phyloP scores from a whole-genome alignment of 2,329 filamentous ascomycete genomes.

The Trichoderma aggressivum region DNA sequence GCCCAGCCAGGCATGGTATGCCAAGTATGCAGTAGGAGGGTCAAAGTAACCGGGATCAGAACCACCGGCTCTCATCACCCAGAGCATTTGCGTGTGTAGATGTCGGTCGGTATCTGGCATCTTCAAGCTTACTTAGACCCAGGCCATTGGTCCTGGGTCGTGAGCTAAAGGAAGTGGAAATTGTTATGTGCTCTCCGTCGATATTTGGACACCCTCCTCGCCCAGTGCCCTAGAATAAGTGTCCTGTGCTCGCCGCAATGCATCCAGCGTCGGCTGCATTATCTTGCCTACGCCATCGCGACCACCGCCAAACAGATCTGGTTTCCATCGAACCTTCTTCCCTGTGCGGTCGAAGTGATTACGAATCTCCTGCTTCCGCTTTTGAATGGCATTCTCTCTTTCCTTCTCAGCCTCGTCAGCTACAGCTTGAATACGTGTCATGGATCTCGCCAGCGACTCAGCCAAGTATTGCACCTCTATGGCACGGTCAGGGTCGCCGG shows the following conservation, averaged over 20 bases:
- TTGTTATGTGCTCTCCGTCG: conserved; percentile 37
- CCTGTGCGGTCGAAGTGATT: conserved; percentile 69
- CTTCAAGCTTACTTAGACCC: neutral
- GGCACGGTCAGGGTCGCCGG: conserved; percentile 77
- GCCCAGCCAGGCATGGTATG: neutral
- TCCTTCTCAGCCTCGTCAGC: conserved; percentile 76
- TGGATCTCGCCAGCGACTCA: conserved; percentile 74
- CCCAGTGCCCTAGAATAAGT: conserved; percentile 70
- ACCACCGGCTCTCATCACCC: neutral
- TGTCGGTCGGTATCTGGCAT: neutral
- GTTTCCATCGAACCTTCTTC: conserved; percentile 68
- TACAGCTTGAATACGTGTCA: conserved; percentile 75
- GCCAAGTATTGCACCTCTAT: conserved; percentile 77
- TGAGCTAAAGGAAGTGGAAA: neutral
- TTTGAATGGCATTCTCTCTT: conserved; percentile 62
- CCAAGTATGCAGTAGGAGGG: neutral
- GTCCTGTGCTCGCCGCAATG: conserved; percentile 66
- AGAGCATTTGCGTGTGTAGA: neutral
- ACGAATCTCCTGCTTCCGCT: conserved; percentile 65
- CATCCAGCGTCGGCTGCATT: conserved; percentile 68
- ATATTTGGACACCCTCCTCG: conserved; percentile 54
- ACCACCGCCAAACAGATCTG: conserved; percentile 69
- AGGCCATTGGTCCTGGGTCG: neutral
- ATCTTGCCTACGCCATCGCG: conserved; percentile 71
- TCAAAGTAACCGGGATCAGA: neutral